Conservation (phyloP, 1,284 basidiomycete genomes). For the Cutaneotrichosporon daszewskae region DNA sequence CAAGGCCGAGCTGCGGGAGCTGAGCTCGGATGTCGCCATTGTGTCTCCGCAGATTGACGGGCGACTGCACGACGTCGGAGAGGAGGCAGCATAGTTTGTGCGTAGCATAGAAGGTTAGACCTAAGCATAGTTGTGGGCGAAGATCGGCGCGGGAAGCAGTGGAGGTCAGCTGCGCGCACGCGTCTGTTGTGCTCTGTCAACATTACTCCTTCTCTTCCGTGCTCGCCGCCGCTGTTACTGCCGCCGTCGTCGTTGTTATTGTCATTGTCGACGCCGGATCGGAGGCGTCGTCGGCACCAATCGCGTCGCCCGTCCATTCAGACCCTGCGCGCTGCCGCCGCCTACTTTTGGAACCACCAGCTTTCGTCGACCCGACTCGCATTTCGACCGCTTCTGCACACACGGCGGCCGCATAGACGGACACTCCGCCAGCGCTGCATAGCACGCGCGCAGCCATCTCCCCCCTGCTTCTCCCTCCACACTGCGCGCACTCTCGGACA, state of each 20-base stretch:
- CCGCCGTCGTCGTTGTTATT: not conserved
- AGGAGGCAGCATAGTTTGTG: not conserved
- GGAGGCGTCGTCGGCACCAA: slow-evolving; percentile 11
- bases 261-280: slow-evolving; percentile 2
- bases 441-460: no score
- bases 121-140: no score
- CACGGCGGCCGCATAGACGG: no score
- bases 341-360: not conserved
- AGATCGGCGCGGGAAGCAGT: not conserved
- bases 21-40: slow-evolving; percentile 57
- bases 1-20: slow-evolving; percentile 32
- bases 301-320: slow-evolving; percentile 1
- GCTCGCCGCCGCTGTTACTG: no score
- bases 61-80: slow-evolving; percentile 59
- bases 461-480: not conserved
- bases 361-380: no score
- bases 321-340: not conserved
- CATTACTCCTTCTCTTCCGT: no score
- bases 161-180: no score
- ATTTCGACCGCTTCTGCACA: no score
- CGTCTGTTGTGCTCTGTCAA: no score
- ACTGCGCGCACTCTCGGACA: not conserved
- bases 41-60: slow-evolving; percentile 68
- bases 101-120: not conserved
- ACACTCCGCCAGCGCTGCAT: no score